Evolutionary conservation across 805 yeast genomes (phyloP), one percentile per base, ranked within the genome.

Genomic region (Candida odintsovae): DNA sequence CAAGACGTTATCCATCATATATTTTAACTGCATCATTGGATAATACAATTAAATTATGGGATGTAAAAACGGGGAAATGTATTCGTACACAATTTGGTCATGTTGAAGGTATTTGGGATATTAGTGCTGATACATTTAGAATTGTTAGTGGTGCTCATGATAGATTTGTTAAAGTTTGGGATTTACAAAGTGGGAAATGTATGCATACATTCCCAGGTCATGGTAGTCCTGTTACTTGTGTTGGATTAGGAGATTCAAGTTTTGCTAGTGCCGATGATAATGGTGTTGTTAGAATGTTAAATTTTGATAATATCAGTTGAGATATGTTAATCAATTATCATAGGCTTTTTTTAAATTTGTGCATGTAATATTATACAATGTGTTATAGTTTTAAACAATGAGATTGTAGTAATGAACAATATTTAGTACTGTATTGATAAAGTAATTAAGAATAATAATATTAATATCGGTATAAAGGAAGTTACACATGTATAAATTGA

Each of bases 21-120:
- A 64, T 90, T 46, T 67, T 90, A 22, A 84, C 97, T 0, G 89
- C 95, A 15, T 88, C 97, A 1, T 70, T 92, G 49, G 98, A 90
- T 65, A 90, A 90, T 65, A 90, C 97, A 7, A 89, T 90, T 64
- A 89, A 90, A 63, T 65, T 92, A 41, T 90, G 97, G 97, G 95
- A 89, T 55, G 84, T 90, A 26, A 73, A 72, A 51, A 80, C 94
- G 1, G 97, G 97, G 4, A 79, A 81, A 63, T 92, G 98, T 61
- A 78, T 90, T 11, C 75, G 97, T 48, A 94, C 99, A 0, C 92
- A 94, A 65, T 94, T 92, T 69, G 99, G 99, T 3, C 99, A 94
- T 62, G 89, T 92, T 45, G 98, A 94, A 66, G 99, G 99, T 20
- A 96, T 94, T 18, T 92, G 98, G 97, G 89, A 92, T 38, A 85